phyloP scores from a whole-genome alignment of 2,329 filamentous ascomycete genomes.

The Aspergillus melleus region DNA sequence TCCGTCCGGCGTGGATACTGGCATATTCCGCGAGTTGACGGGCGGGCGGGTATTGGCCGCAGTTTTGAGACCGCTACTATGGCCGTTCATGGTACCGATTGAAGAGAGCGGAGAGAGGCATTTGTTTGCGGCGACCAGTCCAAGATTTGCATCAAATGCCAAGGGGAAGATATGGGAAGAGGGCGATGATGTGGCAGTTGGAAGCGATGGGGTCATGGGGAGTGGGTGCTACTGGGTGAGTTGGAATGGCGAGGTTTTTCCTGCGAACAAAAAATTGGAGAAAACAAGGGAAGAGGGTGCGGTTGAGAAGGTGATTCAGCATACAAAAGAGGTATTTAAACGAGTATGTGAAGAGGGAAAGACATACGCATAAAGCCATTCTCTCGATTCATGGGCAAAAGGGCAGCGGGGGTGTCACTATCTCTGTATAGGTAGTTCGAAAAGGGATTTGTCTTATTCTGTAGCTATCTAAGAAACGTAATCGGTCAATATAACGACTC shows the following conservation, averaged over 20 bases:
- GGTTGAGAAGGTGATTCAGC: conserved; percentile 15
- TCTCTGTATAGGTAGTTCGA: too few species aligned
- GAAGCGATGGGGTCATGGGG: conserved; percentile 14
- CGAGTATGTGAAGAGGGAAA: conserved; percentile 13
- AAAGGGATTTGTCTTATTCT: too few species aligned
- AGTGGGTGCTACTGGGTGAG: conserved; percentile 19
- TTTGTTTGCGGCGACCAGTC: conserved; percentile 15
- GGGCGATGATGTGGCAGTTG: conserved; percentile 7
- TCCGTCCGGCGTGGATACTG: conserved; percentile 43
- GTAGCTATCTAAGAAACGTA: too few species aligned
- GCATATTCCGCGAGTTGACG: conserved; percentile 39
- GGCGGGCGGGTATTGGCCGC: conserved; percentile 22
- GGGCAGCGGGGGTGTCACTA: too few species aligned
- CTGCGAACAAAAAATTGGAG: conserved; percentile 7
- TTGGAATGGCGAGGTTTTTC: conserved; percentile 15
- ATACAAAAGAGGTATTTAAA: conserved; percentile 16
- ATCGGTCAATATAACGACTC: too few species aligned
- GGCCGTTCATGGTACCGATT: conserved; percentile 13
- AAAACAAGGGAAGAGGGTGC: conserved; percentile 8
- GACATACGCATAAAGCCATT: background rate
- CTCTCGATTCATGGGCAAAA: too few species aligned
- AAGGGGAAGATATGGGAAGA: conserved; percentile 8
- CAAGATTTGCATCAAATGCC: conserved; percentile 23
- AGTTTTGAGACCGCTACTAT: conserved; percentile 19
- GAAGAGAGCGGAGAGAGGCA: conserved; percentile 42